Evolutionary conservation across 176 grass and related monocot genomes (phyloP).

Genomic region (Zoysia pacifica): DNA sequence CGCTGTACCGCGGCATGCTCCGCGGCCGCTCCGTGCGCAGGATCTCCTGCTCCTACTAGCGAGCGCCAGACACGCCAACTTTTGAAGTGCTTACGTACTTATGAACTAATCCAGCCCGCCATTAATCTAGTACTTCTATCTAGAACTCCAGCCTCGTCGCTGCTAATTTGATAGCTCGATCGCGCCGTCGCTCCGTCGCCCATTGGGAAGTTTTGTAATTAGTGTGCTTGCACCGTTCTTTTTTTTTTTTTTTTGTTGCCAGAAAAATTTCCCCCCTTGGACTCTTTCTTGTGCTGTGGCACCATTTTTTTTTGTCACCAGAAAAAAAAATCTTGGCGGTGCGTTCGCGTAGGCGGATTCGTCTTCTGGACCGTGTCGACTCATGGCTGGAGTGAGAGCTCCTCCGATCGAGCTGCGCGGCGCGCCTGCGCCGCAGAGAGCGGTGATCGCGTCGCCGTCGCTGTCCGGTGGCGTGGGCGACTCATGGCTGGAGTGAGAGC

Average conservation of each 20-base stretch:
- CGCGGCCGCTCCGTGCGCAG: slow-evolving; percentile 69
- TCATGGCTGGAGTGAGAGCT: slow-evolving; percentile 38
- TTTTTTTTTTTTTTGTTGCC: no score
- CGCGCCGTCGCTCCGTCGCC: not conserved
- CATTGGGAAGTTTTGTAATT: slow-evolving; percentile 49
- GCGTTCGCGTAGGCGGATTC: no score
- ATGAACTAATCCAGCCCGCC: not conserved
- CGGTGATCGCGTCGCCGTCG: not conserved
- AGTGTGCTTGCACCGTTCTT: not conserved
- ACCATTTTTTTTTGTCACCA: not conserved
- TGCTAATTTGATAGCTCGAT: not conserved
- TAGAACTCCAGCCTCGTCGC: not conserved
- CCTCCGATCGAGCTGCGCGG: not conserved
- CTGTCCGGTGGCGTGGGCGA: not conserved
- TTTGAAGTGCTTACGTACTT: slow-evolving; percentile 42
- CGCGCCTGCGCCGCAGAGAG: not conserved
- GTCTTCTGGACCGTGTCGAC: no score
- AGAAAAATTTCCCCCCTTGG: not conserved
- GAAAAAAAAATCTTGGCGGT: not conserved
- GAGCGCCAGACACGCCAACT: not conserved
- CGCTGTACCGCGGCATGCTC: slow-evolving; percentile 87
- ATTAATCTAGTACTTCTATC: slow-evolving; percentile 10
- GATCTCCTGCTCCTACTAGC: slow-evolving; percentile 68
- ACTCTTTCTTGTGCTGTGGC: no score
- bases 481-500: no score